Conservation (phyloP, 106 monocot genomes). For the Ottelia alismoides region DNA sequence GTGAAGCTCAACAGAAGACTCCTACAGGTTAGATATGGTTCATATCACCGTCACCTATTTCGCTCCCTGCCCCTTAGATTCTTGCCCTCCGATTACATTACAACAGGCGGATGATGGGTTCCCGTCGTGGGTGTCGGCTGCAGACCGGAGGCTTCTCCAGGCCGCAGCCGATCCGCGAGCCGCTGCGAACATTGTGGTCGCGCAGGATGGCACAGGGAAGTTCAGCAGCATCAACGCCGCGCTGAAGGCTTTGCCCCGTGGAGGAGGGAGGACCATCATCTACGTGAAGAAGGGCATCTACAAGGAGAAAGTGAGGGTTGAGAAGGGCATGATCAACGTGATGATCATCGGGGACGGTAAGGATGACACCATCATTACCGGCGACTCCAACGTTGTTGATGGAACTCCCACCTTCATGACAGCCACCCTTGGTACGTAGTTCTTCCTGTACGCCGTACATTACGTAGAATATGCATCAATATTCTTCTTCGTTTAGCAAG, state of each 20-base stretch:
- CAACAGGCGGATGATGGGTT: conserved; percentile 2
- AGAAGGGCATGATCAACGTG: conserved; percentile 22
- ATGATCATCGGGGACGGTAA: conserved; percentile 44
- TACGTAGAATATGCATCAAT: too few relatives aligned
- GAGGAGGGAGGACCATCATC: conserved; percentile 28
- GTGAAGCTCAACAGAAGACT: conserved; percentile 1
- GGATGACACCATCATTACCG: conserved; percentile 29
- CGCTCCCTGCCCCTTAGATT: too few relatives aligned
- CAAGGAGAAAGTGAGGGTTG: conserved; percentile 28
- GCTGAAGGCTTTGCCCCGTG: conserved; percentile 12
- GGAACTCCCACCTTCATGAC: conserved; percentile 25
- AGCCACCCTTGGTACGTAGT: conserved; percentile 48
- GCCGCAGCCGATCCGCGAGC: not conserved
- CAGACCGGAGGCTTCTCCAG: conserved; percentile 19
- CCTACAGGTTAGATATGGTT: too few relatives aligned
- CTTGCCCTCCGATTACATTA: too few relatives aligned
- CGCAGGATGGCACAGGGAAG: conserved; percentile 39
- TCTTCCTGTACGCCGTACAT: too few relatives aligned
- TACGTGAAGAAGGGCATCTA: conserved; percentile 52
- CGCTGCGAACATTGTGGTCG: conserved; percentile 40
- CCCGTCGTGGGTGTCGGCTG: conserved; percentile 27
- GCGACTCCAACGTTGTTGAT: conserved; percentile 25
- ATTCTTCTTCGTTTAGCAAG: too few relatives aligned
- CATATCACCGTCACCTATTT: too few relatives aligned
- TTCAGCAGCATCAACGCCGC: conserved; percentile 33